Percentiles rank a stretch among this genome's conserved stretches.
Conservation (phyloP, 1,284 basidiomycete genomes). For the Ceratobasidium sp. region DNA sequence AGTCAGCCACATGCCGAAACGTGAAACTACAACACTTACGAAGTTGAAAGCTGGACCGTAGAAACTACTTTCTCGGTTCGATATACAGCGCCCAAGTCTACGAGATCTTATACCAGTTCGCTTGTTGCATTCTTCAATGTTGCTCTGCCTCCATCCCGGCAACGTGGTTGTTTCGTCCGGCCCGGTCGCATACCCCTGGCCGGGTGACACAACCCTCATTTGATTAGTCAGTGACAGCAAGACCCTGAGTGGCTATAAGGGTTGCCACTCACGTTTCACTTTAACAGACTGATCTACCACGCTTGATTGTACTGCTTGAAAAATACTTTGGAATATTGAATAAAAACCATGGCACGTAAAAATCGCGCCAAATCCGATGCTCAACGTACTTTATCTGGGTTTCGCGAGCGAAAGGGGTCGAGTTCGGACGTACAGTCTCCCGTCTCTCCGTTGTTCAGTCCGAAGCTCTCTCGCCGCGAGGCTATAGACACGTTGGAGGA, state of each 20-base stretch:
- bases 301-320: not conserved
- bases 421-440: not conserved
- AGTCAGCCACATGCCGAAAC: no score
- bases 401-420: not conserved
- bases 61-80: no score
- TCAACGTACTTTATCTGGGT: not conserved
- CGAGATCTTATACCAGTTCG: no score
- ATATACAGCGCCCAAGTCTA: no score
- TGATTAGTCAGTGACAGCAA: not conserved
- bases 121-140: no score
- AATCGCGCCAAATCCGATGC: conserved; percentile 18
- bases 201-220: no score
- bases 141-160: no score
- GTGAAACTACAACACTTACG: no score
- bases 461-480: not conserved
- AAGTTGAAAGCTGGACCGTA: no score
- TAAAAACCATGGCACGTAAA: not conserved
- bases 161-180: no score
- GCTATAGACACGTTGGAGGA: not conserved
- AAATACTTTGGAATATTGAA: not conserved
- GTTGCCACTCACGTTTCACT: conserved; percentile 13
- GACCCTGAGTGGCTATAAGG: conserved; percentile 17
- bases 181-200: no score
- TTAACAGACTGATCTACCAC: not conserved
- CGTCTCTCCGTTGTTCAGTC: not conserved